A percentile compares a stretch with the other conserved stretches of the same genome.
Evolutionary conservation across 495 filamentous ascomycete genomes (phyloP).

Genomic region (Amphirosellinia nigrospora): DNA sequence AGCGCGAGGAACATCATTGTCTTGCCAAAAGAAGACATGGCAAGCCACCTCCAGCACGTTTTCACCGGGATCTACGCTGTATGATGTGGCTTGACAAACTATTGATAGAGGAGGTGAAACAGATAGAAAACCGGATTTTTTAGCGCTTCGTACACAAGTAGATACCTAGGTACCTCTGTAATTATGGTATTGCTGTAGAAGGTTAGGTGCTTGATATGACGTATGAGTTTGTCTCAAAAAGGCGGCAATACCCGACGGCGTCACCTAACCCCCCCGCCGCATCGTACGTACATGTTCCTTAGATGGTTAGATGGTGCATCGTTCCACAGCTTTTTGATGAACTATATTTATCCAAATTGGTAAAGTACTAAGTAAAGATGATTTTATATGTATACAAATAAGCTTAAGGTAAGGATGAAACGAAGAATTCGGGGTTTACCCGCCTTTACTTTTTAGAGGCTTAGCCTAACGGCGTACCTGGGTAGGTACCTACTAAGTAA

Average conservation of each 20-base stretch:
- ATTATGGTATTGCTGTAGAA: too few relatives aligned
- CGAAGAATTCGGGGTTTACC: not conserved
- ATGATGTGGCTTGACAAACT: slow-evolving; percentile 13
- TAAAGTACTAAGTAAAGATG: not conserved
- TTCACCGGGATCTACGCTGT: not conserved
- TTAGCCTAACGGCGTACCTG: not conserved
- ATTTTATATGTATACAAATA: not conserved
- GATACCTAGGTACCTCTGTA: not conserved
- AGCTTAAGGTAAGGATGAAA: not conserved
- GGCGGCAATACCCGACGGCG: not conserved
- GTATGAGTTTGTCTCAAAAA: slow-evolving; percentile 5
- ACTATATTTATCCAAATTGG: not conserved
- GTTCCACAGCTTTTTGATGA: not conserved
- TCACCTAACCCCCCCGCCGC: not conserved
- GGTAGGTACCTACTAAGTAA: too few relatives aligned
- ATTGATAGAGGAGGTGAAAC: not conserved
- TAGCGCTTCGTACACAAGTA: not conserved
- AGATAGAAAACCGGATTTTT: slow-evolving; percentile 14
- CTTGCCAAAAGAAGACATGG: slow-evolving; percentile 10
- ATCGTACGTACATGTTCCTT: not conserved
- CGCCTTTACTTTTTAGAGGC: not conserved
- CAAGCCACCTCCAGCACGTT: not conserved
- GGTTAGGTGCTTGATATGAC: slow-evolving; percentile 11
- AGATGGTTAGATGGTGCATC: not conserved
- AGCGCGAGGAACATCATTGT: not conserved